A percentile compares a stretch with the other conserved stretches of the same genome.
phyloP scores from a whole-genome alignment of 352 stramenopile genomes.

The Phytophthora quininea region DNA sequence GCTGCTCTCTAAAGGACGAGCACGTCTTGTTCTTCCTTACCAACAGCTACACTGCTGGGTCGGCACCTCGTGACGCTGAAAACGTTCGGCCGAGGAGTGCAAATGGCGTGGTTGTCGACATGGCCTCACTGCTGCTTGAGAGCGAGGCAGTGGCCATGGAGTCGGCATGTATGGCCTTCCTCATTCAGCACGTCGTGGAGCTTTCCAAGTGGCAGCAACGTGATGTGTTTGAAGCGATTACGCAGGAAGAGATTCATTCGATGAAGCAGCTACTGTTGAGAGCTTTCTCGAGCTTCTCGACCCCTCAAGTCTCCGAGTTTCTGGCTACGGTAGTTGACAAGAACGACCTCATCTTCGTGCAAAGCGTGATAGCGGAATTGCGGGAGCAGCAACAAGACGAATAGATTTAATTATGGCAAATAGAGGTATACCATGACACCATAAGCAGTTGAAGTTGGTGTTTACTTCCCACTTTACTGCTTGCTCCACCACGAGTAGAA shows the following conservation, averaged over 20 bases:
- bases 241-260: conserved; percentile 38
- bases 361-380: conserved; percentile 44
- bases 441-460: no score
- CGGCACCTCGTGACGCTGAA: conserved; percentile 17
- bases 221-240: conserved; percentile 26
- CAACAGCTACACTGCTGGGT: conserved; percentile 40
- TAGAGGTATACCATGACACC: conserved; percentile 3
- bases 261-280: conserved; percentile 48
- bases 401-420: conserved; percentile 24
- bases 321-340: conserved; percentile 49
- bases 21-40: conserved; percentile 70
- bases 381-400: conserved; percentile 17
- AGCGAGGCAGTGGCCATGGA: conserved; percentile 41
- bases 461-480: conserved; percentile 10
- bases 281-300: conserved; percentile 48
- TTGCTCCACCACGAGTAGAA: conserved; percentile 75
- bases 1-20: conserved; percentile 52
- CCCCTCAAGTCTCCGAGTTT: conserved; percentile 48
- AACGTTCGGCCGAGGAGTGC: conserved; percentile 32
- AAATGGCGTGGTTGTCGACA: conserved; percentile 32
- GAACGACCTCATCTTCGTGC: conserved; percentile 40
- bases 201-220: conserved; percentile 42
- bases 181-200: conserved; percentile 51
- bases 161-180: conserved; percentile 46
- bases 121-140: conserved; percentile 32